Evolutionary conservation across 139 green algal species (phyloP).

Genomic region (Bryopsis sp.): DNA sequence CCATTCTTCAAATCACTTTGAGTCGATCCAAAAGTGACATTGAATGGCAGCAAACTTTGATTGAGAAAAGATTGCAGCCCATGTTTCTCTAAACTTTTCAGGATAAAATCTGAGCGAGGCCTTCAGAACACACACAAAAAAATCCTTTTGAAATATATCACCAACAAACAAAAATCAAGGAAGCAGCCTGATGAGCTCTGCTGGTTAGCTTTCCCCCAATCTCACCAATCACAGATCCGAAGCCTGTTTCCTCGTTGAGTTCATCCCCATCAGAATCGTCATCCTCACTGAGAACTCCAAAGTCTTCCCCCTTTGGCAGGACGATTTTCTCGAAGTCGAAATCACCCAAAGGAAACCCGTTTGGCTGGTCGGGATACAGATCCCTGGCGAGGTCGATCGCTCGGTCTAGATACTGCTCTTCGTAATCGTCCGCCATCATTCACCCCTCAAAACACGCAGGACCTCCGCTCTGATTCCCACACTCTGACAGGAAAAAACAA

Average conservation of each 20-base stretch:
- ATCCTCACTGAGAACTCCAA: slow-evolving; percentile 79
- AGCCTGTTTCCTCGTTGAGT: slow-evolving; percentile 78
- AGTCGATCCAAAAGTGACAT: not conserved
- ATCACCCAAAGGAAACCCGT: slow-evolving; percentile 71
- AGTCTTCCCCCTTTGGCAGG: slow-evolving; percentile 80
- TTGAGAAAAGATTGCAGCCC: not conserved
- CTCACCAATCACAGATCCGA: slow-evolving; percentile 85
- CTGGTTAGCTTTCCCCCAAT: not conserved
- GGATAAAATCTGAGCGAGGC: not conserved
- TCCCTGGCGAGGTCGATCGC: slow-evolving; percentile 25
- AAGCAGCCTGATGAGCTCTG: too few species aligned
- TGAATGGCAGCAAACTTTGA: too few species aligned
- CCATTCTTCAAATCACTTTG: not conserved
- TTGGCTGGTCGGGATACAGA: slow-evolving; percentile 44
- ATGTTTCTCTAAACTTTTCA: not conserved
- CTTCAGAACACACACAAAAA: slow-evolving; percentile 13
- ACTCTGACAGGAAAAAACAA: too few species aligned
- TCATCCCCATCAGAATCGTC: slow-evolving; percentile 75
- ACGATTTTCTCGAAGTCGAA: slow-evolving; percentile 80
- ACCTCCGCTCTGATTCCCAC: too few species aligned
- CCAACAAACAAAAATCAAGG: too few species aligned
- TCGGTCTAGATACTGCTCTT: not conserved
- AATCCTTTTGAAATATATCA: not conserved
- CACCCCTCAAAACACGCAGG: too few species aligned
- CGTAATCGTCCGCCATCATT: not conserved